Conservation (phyloP, 163 green algal genomes). For the Chlorella variabilis region DNA sequence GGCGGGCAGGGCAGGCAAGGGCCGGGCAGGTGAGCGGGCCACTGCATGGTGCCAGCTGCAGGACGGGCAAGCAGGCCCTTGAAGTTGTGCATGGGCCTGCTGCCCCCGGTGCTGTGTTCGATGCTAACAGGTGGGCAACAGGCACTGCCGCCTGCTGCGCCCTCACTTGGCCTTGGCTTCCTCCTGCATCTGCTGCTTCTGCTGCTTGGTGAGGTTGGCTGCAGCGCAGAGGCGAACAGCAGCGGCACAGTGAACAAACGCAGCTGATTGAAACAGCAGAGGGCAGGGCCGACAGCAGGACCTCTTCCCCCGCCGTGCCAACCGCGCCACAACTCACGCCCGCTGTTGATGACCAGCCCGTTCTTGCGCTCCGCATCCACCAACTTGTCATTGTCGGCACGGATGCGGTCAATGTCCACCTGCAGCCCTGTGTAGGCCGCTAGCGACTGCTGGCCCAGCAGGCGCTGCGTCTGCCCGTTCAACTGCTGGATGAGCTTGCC, state of each 20-base stretch:
- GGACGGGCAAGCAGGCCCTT: no score
- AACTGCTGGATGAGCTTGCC: constrained; percentile 95
- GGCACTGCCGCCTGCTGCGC: no score
- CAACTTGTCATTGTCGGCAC: constrained; percentile 78
- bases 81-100: no score
- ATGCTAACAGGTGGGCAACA: no score
- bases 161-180: constrained; percentile 68
- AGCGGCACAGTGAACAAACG: not conserved
- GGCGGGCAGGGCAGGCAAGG: no score
- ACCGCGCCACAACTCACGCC: constrained; percentile 58
- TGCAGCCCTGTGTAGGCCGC: constrained; percentile 86
- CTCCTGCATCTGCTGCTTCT: constrained; percentile 67
- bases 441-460: constrained; percentile 91
- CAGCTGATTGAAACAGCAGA: not conserved
- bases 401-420: constrained; percentile 88
- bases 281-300: no score
- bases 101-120: no score
- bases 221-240: not conserved
- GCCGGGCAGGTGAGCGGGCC: no score
- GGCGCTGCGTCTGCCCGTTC: constrained; percentile 88
- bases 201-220: constrained; percentile 80
- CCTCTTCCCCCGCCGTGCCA: no score
- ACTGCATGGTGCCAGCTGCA: no score
- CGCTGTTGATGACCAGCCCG: constrained; percentile 88
- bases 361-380: constrained; percentile 79